Evolutionary conservation across 768 basidiomycete genomes (phyloP), one percentile per base, ranked within the genome.

Genomic region (Tephrocybe sp.): DNA sequence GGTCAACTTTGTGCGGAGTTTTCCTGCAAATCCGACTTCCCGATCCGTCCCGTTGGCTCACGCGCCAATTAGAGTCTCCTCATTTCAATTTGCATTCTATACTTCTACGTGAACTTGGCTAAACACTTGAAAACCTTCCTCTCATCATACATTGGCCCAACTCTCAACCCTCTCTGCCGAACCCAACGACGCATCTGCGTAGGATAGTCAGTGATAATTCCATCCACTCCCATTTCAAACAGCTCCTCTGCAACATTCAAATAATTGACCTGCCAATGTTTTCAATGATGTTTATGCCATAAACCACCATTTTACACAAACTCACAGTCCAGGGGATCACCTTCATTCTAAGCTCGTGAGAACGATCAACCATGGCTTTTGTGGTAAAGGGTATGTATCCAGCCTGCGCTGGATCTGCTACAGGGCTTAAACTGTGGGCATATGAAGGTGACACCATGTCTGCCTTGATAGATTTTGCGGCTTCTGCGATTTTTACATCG

Each of bases 191-290:
- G 78, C 39, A 89, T 66, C 19, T 76, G 67, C 36, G 71, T 66
- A 3, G 89, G 86, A 62, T 83, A 88, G 61, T 92, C 89, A 4
- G 87, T 82, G 58, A 92, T 91, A 48, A 92, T 79, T 0, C 88
- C 89, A 62, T 91, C 89, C 0, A 82, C 83, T 3, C 80, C 79
- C 70, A 76, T 78, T 13, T 73, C 72, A 27, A 84, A 47, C 34
- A 91, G 61, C 54, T 83, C 73, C n/a, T 86, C 80, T 2, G 79
- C 76, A 30, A 82, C 69, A 57, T 79, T 82, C 49, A 87, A 67
- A 16, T 73, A 69, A 60, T 90, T 82, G 51, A 86, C 75, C 86
- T 88, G 59, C 6, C 51, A 12, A 46, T 40, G 31, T 9, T 43
- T 9, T 42, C 37, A 24, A 48, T 18, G 44, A 35, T 16, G 38